Percentiles rank a stretch among this genome's conserved stretches.
These are phyloP conservation scores for Quercus tomentella DNA, from an alignment of 331 rosid genomes.

Conservation along the genomic window DNA sequence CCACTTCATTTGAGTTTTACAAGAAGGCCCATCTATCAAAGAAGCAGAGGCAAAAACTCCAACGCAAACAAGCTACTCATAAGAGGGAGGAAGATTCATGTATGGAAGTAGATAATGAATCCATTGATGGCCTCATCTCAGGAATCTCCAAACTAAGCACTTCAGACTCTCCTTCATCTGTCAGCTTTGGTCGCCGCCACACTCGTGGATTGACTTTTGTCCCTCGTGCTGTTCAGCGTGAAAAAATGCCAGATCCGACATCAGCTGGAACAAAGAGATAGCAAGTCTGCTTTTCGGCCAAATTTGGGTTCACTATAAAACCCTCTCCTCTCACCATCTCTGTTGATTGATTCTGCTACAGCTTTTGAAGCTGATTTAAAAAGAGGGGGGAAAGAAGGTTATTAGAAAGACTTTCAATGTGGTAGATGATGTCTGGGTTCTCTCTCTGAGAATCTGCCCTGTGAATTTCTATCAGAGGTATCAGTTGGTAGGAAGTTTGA, in stretches of 20 bases:
- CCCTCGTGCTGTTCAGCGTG: constrained; percentile 68
- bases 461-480: not conserved
- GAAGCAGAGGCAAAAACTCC: constrained; percentile 64
- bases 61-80: constrained; percentile 36
- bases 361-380: constrained; percentile 13
- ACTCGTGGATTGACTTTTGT: constrained; percentile 61
- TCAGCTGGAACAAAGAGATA: constrained; percentile 26
- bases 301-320: not conserved
- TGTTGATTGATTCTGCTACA: constrained; percentile 1
- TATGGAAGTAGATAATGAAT: constrained; percentile 72
- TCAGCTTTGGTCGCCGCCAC: constrained; percentile 86
- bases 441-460: not conserved
- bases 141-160: constrained; percentile 79
- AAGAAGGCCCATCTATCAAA: constrained; percentile 66
- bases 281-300: constrained; percentile 4
- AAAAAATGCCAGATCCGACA: constrained; percentile 37
- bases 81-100: constrained; percentile 43
- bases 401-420: constrained; percentile 5
- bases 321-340: not conserved
- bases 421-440: not conserved
- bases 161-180: constrained; percentile 68
- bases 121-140: constrained; percentile 66
- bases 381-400: not conserved
- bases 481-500: not conserved
- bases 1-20: constrained; percentile 70